A percentile compares a stretch with the other conserved stretches of the same genome.
Conservation (phyloP, 768 basidiomycete species). For the Amanita rimosa region DNA sequence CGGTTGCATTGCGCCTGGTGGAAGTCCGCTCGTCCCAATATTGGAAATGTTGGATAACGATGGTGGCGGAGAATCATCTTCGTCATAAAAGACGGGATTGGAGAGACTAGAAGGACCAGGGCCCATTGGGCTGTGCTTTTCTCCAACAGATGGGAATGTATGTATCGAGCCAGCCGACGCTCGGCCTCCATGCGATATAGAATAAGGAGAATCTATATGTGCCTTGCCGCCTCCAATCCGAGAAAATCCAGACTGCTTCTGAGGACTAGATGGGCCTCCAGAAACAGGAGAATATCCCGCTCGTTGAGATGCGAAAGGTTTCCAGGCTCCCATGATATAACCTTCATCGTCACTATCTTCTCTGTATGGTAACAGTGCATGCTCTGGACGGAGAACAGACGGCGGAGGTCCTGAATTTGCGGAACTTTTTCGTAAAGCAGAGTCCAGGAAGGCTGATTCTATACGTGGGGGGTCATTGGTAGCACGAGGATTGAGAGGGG, state of each 20-base stretch:
- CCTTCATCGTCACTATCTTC: constrained; percentile 80
- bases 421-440: constrained; percentile 35
- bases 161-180: constrained; percentile 30
- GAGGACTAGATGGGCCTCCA: constrained; percentile 16
- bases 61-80: constrained; percentile 37
- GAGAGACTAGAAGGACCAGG: constrained; percentile 5
- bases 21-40: constrained; percentile 23
- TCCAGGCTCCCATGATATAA: constrained; percentile 94
- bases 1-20: constrained; percentile 58
- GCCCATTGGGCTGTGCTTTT: constrained; percentile 20
- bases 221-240: constrained; percentile 83
- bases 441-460: constrained; percentile 19
- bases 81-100: constrained; percentile 16
- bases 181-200: constrained; percentile 38
- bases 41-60: constrained; percentile 34
- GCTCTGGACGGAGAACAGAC: constrained; percentile 70
- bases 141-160: constrained; percentile 47
- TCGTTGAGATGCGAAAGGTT: constrained; percentile 42
- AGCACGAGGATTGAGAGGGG: constrained; percentile 24
- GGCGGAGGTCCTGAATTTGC: constrained; percentile 51
- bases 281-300: constrained; percentile 37
- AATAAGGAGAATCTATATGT: constrained; percentile 78
- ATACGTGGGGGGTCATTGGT: constrained; percentile 15
- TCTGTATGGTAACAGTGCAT: constrained; percentile 62
- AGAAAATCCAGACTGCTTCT: constrained; percentile 54